A percentile compares a stretch with the other conserved stretches of the same genome.
Conservation (phyloP, 768 basidiomycete genomes). For the Russula compacta region DNA sequence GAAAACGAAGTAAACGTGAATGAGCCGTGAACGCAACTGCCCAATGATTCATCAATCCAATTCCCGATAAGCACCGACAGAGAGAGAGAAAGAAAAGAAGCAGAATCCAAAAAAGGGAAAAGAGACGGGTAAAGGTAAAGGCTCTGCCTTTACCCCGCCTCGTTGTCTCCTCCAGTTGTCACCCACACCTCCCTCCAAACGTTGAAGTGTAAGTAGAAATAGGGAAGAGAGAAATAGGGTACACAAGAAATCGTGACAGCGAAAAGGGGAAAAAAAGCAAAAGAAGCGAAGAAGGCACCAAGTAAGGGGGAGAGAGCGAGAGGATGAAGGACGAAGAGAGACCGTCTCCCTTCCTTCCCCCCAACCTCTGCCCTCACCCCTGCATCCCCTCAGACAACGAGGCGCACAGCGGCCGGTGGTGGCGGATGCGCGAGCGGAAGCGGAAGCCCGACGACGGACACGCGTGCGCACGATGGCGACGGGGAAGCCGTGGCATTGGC, state of each 20-base stretch:
- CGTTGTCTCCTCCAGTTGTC: no score
- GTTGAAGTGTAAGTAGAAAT: not conserved
- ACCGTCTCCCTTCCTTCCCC: not conserved
- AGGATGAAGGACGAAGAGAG: not conserved
- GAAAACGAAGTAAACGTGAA: no score
- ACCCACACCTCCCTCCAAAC: no score
- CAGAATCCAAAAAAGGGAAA: no score
- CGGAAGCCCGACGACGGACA: constrained; percentile 9
- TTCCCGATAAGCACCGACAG: no score
- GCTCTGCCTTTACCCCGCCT: no score
- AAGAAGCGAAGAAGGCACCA: not conserved
- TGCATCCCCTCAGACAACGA: not conserved
- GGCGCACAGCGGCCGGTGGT: not conserved
- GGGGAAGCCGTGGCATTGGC: not conserved
- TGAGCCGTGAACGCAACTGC: no score
- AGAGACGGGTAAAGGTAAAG: no score
- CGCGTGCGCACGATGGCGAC: not conserved
- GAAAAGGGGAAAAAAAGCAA: not conserved
- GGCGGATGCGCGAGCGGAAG: not conserved
- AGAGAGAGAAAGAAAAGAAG: no score
- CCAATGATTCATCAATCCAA: no score
- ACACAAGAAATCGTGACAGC: not conserved
- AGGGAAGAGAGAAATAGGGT: not conserved
- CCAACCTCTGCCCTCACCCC: not conserved
- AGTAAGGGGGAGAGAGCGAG: not conserved